Base-by-base conservation (phyloP, 2,329 filamentous ascomycete genomes). In the Ramularia endophylla region DNA sequence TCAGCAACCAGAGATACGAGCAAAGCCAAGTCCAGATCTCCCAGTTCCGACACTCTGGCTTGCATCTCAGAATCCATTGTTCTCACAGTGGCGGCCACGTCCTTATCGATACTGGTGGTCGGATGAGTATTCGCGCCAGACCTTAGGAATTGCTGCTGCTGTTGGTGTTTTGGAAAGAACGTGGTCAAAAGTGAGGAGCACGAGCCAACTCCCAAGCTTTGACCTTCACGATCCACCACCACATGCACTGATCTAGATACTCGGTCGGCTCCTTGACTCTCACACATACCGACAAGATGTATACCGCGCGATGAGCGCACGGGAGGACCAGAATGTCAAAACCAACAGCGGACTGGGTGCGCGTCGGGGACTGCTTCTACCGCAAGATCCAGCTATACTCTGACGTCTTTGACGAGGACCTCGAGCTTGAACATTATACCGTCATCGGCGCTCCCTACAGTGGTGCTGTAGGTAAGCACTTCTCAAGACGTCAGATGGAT, bases 351-450 rank as follows among this genome's bases (percentile, higher is more conserved):
- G 87, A 90, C 65, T 98, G 92, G 92, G 88, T 95, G 72, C 85
- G 80, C 66, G 80, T 97, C 53, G 92, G 87, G 61, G 85, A 94
- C 66, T 83, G 80, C 59, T 97, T 94, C 74, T 98, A 97, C 71
- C 86, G 90, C 64, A 95, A 94, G 71, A 82, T 86, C 43, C 85
- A 90, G 66, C 79, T 95, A 47, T 98, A 97, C 72, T 89, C 88
- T 47, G 85, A 82, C 52, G 78, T 97, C 51, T 98, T 97, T 65
- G 88, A 95, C 66, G 79, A 85, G 61, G 88, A 95, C 62, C 74
- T 95, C 48, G 89, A 98, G 69, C 78, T 98, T 54, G 89, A 95
- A 71, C 94, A 92, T 70, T 94, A 94, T 70, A 76, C 90, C 58
- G 82, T 95, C 59, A 82, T 83, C 43, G 92, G 89, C 60, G 94